Base-by-base conservation (phyloP, 225 moss, liverwort and hornwort species). In the Marchantia polymorpha region DNA sequence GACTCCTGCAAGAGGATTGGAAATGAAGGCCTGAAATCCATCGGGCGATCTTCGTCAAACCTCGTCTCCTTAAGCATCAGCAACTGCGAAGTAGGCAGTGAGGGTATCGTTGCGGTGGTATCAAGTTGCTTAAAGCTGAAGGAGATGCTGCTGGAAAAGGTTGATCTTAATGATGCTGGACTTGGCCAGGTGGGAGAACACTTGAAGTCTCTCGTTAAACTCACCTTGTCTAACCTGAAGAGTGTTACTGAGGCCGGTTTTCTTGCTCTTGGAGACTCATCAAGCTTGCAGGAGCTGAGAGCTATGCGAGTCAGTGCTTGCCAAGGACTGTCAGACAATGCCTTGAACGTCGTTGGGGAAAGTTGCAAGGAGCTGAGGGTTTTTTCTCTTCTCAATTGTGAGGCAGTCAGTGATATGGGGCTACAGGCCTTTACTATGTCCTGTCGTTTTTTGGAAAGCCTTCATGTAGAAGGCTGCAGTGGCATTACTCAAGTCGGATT, bases 61-160 rank as follows among this genome's bases (percentile, higher is more conserved):
- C 79, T 93, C 39, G 77, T 82, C 48, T 85, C 88, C 78, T 77
- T 93, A 59, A 84, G 89, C 83, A 83, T 90, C 78, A 89, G 79
- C 72, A 90, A 83, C 29, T 91, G 91, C 74, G 78, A 84, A 75
- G 87, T 93, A 20, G 90, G 93, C 22, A 90, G 85, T 80, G 81
- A 80, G 49, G 92, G 93, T 55, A 88, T 93, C 72, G 80, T 61
- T 27, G 80, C 82, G 27, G 22, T 92, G 23, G 85, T 88, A 48
- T 39, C 64, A 47, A 86, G 93, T 13, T 92, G 92, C 75, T 84
- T 54, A 22, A 92, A 87, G 74, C 74, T 93, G 69, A 90, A 83
- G 8, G 92, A 88, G 83, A 72, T 93, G 86, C 90, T 88, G 83
- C 48, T 93, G 84, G 92, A 92, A 73, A 93, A 89, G 65, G 70